Conservation (phyloP, 805 yeast genomes). For the Cyberlindnera maclurae region DNA sequence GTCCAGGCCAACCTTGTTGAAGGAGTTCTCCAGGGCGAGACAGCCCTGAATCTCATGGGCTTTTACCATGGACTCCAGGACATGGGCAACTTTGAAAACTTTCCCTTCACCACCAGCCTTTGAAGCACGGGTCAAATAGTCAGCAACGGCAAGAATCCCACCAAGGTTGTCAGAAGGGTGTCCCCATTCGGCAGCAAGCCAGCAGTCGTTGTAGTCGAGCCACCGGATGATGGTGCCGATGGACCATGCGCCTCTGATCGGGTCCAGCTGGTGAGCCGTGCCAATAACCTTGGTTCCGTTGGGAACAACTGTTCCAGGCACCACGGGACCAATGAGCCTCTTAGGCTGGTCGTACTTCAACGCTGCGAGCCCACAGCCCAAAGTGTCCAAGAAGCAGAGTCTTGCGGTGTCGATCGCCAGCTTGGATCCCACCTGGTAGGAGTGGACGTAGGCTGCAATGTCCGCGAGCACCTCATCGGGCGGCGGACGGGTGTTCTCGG, state of each 20-base stretch:
- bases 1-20: constrained; percentile 52
- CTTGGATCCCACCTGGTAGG: constrained; percentile 35
- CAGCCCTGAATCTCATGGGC: constrained; percentile 61
- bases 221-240: constrained; percentile 53
- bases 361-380: constrained; percentile 57
- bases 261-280: constrained; percentile 43
- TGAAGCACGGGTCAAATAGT: constrained; percentile 41
- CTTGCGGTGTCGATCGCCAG: constrained; percentile 49
- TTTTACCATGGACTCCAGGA: constrained; percentile 50
- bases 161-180: constrained; percentile 59
- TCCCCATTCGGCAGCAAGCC: constrained; percentile 69
- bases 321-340: constrained; percentile 46
- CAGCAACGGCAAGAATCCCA: constrained; percentile 52
- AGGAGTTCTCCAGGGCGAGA: constrained; percentile 52
- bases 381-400: constrained; percentile 47
- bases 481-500: constrained; percentile 44
- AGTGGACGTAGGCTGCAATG: constrained; percentile 45
- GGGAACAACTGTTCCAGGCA: constrained; percentile 48
- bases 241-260: constrained; percentile 51
- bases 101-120: constrained; percentile 33
- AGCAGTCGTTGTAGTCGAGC: constrained; percentile 58
- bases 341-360: constrained; percentile 44
- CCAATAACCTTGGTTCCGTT: constrained; percentile 52
- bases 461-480: constrained; percentile 42
- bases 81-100: constrained; percentile 40